Percentiles rank a stretch among this genome's conserved stretches.
Evolutionary conservation across 805 yeast species (phyloP).

Genomic region (Yarrowia sp.): DNA sequence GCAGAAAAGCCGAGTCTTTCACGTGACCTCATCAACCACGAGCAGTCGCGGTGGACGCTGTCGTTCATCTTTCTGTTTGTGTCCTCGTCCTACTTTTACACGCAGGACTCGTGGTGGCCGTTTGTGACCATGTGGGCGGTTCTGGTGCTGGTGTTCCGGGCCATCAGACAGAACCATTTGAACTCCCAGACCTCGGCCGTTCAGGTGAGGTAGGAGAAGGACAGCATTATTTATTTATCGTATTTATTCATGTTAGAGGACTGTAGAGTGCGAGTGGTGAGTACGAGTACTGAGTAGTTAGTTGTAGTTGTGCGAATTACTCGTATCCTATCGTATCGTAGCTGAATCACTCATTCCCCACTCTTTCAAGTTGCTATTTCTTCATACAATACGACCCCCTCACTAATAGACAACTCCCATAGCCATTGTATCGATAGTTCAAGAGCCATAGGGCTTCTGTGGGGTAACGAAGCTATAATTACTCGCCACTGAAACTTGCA

Average conservation of each 20-base stretch:
- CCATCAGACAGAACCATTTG: conserved; percentile 36
- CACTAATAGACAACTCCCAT: no score
- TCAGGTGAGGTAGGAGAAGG: conserved; percentile 5
- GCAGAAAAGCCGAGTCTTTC: conserved; percentile 34
- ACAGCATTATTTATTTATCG: conserved; percentile 3
- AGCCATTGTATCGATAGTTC: no score
- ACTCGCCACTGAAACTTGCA: no score
- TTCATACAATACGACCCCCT: no score
- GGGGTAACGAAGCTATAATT: no score
- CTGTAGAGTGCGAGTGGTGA: no score
- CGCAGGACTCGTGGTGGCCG: conserved; percentile 39
- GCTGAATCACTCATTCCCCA: no score
- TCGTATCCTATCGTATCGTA: no score
- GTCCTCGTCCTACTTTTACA: conserved; percentile 35
- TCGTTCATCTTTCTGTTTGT: conserved; percentile 33
- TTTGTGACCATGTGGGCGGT: conserved; percentile 38
- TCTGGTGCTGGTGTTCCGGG: conserved; percentile 25
- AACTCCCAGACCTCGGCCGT: conserved; percentile 20
- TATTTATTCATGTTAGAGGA: conserved; percentile 3
- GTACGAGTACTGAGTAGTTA: no score
- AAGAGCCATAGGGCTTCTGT: no score
- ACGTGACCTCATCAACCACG: conserved; percentile 38
- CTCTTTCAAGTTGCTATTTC: no score
- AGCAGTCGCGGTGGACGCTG: conserved; percentile 38
- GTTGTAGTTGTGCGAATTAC: no score